phyloP scores from a whole-genome alignment of 805 yeast genomes.

The Metschnikowia drakensbergensis region DNA sequence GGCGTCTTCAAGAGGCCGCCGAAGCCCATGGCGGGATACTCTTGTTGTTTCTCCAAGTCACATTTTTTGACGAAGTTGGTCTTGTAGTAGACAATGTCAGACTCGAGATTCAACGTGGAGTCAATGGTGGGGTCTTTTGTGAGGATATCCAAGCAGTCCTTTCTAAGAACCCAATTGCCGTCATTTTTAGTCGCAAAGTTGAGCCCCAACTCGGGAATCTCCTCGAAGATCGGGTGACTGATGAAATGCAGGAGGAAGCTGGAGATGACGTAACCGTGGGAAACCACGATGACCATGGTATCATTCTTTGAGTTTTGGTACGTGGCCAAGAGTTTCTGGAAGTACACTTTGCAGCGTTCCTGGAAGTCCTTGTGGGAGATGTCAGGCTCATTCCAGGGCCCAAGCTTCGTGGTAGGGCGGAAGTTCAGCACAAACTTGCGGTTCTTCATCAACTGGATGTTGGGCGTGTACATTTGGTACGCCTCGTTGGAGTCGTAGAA shows the following conservation, averaged over 20 bases:
- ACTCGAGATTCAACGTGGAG: slow-evolving; percentile 33
- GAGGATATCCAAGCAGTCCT: slow-evolving; percentile 32
- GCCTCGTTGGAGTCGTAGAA: slow-evolving; percentile 42
- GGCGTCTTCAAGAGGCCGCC: slow-evolving; percentile 10
- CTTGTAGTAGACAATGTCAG: slow-evolving; percentile 42
- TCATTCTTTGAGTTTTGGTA: slow-evolving; percentile 32
- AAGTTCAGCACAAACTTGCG: slow-evolving; percentile 34
- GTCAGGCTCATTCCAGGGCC: slow-evolving; percentile 41
- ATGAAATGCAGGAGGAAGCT: slow-evolving; percentile 38
- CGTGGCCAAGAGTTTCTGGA: slow-evolving; percentile 40
- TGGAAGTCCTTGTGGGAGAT: slow-evolving; percentile 39
- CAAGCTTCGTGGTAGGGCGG: slow-evolving; percentile 41
- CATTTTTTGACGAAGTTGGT: slow-evolving; percentile 40
- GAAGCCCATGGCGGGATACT: slow-evolving; percentile 16
- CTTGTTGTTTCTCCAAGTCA: slow-evolving; percentile 21
- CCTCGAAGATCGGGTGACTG: slow-evolving; percentile 43
- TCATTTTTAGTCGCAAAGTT: slow-evolving; percentile 29
- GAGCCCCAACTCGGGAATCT: slow-evolving; percentile 38
- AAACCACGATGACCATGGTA: slow-evolving; percentile 36
- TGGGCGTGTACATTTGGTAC: slow-evolving; percentile 44
- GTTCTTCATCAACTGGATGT: slow-evolving; percentile 34
- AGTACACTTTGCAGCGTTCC: slow-evolving; percentile 35
- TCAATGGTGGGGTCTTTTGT: slow-evolving; percentile 24
- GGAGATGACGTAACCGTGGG: slow-evolving; percentile 41
- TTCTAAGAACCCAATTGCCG: slow-evolving; percentile 30